Evolutionary conservation across 768 basidiomycete genomes (phyloP), one percentile per base, ranked within the genome.

Genomic region (Termitomyces sp.): DNA sequence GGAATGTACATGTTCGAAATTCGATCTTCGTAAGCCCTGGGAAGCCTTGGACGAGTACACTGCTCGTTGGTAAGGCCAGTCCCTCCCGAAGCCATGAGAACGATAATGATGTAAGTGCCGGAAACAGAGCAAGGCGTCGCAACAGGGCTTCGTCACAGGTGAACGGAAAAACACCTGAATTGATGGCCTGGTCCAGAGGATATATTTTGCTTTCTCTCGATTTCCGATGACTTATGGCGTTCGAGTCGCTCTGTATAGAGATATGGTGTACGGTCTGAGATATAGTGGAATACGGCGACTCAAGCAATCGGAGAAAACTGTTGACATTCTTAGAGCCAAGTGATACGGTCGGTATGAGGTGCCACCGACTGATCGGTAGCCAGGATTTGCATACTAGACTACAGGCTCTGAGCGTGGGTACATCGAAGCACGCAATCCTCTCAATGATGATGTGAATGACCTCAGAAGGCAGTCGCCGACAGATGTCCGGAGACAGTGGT

Each of bases 1-100:
- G 55, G 44, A 68, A 68, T 53, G 63, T 57, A 58, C 66, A 68
- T 28, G 62, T 62, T 5, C 64, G 60, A 14, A 68, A 62, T 52
- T 68, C 67, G 26, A 68, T 59, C 12, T 61, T 64, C n/a, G 61
- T 63, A 7, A 68, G 60, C 26, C 55, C 48, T 10, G 55, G 48
- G 54, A 68, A 68, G 14, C 60, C 56, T 28, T 53, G 49, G 4
- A 54, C 46, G 37, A 65, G 56, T 10, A 52, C 41, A 19, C 43
- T 49, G 47, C 45, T 43, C 21, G 56, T 53, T 15, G 56, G 31
- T 35, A 53, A 59, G 45, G 56, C 44, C 40, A 60, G 44, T 26
- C 62, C 63, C 11, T 52, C 51, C 10, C 53, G 61, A 14, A 64
- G 53, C 61, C 61, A 62, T 28, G 63, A 62, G 42, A 64, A 57